Percentiles rank a stretch among this genome's conserved stretches.
Evolutionary conservation across 1,139 yeast genomes (phyloP).

Genomic region (Pichia kudriavzevii): DNA sequence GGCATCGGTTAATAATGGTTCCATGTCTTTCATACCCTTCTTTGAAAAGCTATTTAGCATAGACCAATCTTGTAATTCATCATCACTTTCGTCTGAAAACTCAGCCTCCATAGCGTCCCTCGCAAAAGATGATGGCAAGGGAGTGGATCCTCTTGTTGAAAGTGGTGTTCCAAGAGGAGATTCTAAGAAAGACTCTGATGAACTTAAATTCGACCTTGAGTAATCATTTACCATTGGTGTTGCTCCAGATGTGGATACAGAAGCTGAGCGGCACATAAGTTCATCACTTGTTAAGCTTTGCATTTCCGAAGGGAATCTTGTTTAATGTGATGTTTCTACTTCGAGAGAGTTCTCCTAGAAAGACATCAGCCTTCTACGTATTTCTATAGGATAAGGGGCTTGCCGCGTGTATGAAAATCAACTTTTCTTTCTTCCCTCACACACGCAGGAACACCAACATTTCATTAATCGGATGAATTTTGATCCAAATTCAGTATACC

Average conservation of each 20-base stretch:
- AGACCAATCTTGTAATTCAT: slow-evolving; percentile 69
- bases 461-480: too few species aligned
- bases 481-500: too few species aligned
- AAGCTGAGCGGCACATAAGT: background rate
- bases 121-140: slow-evolving; percentile 4
- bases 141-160: slow-evolving; percentile 5
- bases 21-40: slow-evolving; percentile 82
- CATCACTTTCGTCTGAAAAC: slow-evolving; percentile 38
- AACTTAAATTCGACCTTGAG: background rate
- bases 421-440: too few species aligned
- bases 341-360: too few species aligned
- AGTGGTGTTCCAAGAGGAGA: slow-evolving; percentile 1
- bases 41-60: slow-evolving; percentile 26
- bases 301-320: too few species aligned
- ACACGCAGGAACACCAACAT: too few species aligned
- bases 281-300: too few species aligned
- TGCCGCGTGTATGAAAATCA: too few species aligned
- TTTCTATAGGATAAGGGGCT: too few species aligned
- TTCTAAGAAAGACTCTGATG: background rate
- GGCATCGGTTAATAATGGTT: slow-evolving; percentile 36
- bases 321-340: too few species aligned
- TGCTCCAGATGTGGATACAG: background rate
- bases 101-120: slow-evolving; percentile 6
- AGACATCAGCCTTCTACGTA: too few species aligned
- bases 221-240: too few species aligned